phyloP scores from a whole-genome alignment of 345 rosid species.

The Jatropha curcas region DNA sequence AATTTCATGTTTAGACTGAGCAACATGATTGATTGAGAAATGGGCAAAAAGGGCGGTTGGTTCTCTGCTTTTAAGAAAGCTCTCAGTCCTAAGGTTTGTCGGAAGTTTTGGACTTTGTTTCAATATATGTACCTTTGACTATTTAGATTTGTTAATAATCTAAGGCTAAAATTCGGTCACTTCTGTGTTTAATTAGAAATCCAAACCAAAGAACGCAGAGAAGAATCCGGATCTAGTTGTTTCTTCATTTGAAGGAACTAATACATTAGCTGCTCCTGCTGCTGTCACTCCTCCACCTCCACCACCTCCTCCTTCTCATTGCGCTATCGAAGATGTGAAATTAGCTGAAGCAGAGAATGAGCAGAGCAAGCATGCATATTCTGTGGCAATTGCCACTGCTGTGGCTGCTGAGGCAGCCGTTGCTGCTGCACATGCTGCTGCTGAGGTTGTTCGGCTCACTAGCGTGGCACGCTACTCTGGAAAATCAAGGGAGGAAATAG shows the following conservation, averaged over 20 bases:
- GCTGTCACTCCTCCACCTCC: constrained; percentile 23
- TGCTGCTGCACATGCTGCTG: constrained; percentile 40
- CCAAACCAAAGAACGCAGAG: constrained; percentile 52
- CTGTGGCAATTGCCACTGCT: constrained; percentile 36
- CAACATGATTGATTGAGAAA: constrained; percentile 35
- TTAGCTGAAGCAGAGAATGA: constrained; percentile 49
- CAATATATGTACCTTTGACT: neutral
- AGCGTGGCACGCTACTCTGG: constrained; percentile 43
- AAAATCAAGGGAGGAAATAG: constrained; percentile 71
- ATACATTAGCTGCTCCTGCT: constrained; percentile 1
- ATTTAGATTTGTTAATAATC: constrained; percentile 6
- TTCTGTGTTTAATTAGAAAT: constrained; percentile 34
- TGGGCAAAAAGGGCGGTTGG: constrained; percentile 81
- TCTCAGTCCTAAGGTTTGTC: constrained; percentile 53
- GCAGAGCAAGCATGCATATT: constrained; percentile 36
- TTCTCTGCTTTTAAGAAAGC: constrained; percentile 76
- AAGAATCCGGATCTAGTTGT: constrained; percentile 30
- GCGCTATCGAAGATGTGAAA: constrained; percentile 42
- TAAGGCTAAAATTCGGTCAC: constrained; percentile 9
- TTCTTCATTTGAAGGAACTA: constrained; percentile 15
- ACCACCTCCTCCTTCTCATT: constrained; percentile 38
- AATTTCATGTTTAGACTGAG: constrained; percentile 30
- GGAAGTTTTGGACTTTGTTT: neutral
- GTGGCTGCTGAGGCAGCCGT: constrained; percentile 59
- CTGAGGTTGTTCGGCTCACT: constrained; percentile 46